Base-by-base conservation (phyloP, 1,139 yeast genomes). In the Meyerozyma athensensis region DNA sequence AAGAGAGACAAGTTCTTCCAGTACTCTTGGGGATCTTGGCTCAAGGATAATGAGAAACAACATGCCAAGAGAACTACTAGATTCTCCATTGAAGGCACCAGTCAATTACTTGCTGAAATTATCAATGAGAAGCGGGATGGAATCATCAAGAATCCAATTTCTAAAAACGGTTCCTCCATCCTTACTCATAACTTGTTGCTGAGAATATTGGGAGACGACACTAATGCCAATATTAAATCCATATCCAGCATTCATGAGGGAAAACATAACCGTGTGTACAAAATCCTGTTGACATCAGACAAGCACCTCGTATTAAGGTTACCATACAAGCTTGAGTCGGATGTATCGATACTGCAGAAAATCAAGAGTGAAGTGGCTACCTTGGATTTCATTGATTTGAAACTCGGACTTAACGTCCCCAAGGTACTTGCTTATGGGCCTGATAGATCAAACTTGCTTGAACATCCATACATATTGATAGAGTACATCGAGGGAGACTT, bases 1-100 rank as follows among this genome's bases (percentile, higher is more conserved):
- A 72, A 79, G 43, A 74, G 95, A 58, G 77, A 75, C 43, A 74
- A 79, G 37, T 86, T 90, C 52, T 90, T 86, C 68, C 79, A 83
- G 54, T 92, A 89, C 58, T 71, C 92, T 3, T 90, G 97, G 96
- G 98, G 98, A 35, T 74, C 95, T 4, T 92, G 97, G 97, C 65
- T 90, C 53, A 77, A 72, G 43, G 78, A 90, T 54, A 96, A 90
- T 56, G 74, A 72, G 43, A 63, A 63, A 30, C 92, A 90, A 57
- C 81, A 86, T 53, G 76, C 73, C 8, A 79, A 77, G 49, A 78
- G 97, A 59, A 78, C 75, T 42, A 90, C 97, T n/a, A 73, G 72
- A 44, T 92, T 92, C 59, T 82, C 94, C 5, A 72, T 90, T 41
- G 81, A 80, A 55, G 97, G 97, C 2, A 63, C 86, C 39, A 72